A percentile compares a stretch with the other conserved stretches of the same genome.
Conservation (phyloP, 2,329 filamentous ascomycete species). For the Didymella arachidicola region DNA sequence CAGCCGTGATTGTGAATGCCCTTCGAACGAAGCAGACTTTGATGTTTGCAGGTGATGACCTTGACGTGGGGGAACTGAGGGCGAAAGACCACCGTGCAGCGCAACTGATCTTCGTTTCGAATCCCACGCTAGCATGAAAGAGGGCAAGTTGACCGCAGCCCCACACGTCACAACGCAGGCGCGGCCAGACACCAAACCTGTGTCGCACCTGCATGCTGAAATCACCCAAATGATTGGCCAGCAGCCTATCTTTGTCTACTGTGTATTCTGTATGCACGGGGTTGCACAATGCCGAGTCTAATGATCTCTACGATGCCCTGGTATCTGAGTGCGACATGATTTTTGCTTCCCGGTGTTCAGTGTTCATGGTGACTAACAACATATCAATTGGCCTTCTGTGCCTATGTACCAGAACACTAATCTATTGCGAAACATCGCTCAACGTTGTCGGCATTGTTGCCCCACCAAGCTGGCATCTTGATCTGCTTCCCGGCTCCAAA, state of each 20-base stretch:
- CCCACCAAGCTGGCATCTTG: conserved; percentile 70
- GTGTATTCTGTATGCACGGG: too few relatives aligned
- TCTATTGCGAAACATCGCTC: conserved; percentile 67
- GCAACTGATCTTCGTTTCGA: conserved; percentile 19
- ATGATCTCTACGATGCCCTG: too few relatives aligned
- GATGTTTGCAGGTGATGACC: conserved; percentile 1
- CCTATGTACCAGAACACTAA: not conserved
- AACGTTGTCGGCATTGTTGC: conserved; percentile 63
- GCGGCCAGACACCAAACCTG: not conserved
- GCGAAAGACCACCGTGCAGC: conserved; percentile 12
- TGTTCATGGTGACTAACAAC: not conserved
- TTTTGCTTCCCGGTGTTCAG: too few relatives aligned
- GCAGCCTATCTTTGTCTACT: too few relatives aligned
- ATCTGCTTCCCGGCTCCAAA: conserved; percentile 65
- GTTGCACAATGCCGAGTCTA: too few relatives aligned
- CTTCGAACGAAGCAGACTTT: not conserved
- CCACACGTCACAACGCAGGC: conserved; percentile 12
- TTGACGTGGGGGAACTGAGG: conserved; percentile 8
- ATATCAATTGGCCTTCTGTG: not conserved
- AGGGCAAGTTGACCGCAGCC: conserved; percentile 3
- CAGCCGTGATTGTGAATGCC: not conserved
- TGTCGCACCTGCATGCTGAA: not conserved
- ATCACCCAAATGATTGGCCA: too few relatives aligned
- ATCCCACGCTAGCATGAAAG: conserved; percentile 3
- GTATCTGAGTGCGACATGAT: too few relatives aligned